Evolutionary conservation across 371 early-diverging fungal genomes (phyloP).

Genomic region (Mucor mucedo): DNA sequence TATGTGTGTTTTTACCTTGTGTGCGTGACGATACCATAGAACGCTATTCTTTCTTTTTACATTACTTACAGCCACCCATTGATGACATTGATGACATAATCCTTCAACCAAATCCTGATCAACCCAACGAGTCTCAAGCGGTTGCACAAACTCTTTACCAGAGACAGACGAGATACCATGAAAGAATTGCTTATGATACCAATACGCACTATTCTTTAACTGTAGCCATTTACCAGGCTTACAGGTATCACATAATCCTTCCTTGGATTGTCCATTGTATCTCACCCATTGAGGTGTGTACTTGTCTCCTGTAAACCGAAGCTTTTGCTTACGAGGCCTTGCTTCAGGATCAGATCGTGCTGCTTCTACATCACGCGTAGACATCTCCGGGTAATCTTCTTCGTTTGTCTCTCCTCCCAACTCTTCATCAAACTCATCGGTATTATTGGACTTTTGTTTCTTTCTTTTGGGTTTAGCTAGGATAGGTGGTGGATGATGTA

Average conservation of each 20-base stretch:
- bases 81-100: conserved; percentile 84
- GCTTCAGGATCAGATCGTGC: conserved; percentile 52
- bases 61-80: conserved; percentile 84
- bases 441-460: conserved; percentile 25
- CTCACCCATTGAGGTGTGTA: conserved; percentile 93
- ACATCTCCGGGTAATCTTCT: conserved; percentile 54
- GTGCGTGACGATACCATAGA: conserved; percentile 91
- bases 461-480: conserved; percentile 31
- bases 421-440: conserved; percentile 34
- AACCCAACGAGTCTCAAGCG: conserved; percentile 74
- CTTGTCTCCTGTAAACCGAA: conserved; percentile 77
- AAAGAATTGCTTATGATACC: conserved; percentile 95
- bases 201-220: conserved; percentile 91
- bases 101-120: conserved; percentile 80
- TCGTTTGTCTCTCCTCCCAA: conserved; percentile 37
- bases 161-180: conserved; percentile 93
- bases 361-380: conserved; percentile 49
- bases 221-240: conserved; percentile 89
- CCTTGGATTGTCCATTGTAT: conserved; percentile 77
- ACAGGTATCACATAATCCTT: conserved; percentile 91
- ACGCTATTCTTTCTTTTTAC: conserved; percentile 81
- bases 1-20: conserved; percentile 61
- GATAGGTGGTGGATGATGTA: conserved; percentile 18
- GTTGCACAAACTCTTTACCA: conserved; percentile 78
- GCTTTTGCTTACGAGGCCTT: conserved; percentile 68